Percentiles rank a stretch among this genome's conserved stretches.
These are phyloP conservation scores for Cryoendolithus antarcticus DNA, from an alignment of 2,329 filamentous ascomycete genomes.

Conservation along the genomic window DNA sequence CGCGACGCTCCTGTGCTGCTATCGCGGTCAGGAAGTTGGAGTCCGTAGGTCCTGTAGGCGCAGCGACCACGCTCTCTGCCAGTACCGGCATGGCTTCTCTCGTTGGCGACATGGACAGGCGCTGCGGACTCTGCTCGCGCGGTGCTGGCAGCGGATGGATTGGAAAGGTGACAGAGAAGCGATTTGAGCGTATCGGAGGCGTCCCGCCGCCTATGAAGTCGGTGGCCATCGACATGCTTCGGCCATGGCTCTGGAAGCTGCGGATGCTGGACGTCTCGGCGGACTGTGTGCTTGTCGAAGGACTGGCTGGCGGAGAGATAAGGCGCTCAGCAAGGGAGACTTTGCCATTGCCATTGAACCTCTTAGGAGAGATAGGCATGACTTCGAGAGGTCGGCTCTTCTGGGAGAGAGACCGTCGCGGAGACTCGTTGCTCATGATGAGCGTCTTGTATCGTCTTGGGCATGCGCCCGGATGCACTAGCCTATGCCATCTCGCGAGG, in stretches of 20 bases:
- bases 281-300: slow-evolving; percentile 7
- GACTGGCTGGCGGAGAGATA: slow-evolving; percentile 6
- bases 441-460: no score
- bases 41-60: slow-evolving; percentile 20
- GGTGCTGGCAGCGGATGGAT: slow-evolving; percentile 25
- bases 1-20: slow-evolving; percentile 79
- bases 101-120: slow-evolving; percentile 20
- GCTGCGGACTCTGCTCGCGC: slow-evolving; percentile 19
- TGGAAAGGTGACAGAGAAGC: slow-evolving; percentile 38
- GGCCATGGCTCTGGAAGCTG: slow-evolving; percentile 18
- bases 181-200: slow-evolving; percentile 22
- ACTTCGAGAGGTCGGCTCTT: no score
- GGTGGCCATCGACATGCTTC: slow-evolving; percentile 16
- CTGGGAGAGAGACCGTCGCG: no score
- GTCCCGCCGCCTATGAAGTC: slow-evolving; percentile 2
- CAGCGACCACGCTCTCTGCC: slow-evolving; percentile 13
- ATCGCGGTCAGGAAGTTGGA: slow-evolving; percentile 69
- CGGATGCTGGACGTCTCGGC: slow-evolving; percentile 5
- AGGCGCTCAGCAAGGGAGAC: slow-evolving; percentile 7
- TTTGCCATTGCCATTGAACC: no score
- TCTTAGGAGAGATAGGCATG: no score
- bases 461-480: no score
- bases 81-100: slow-evolving; percentile 15
- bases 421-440: no score
- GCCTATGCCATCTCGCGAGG: no score